These are phyloP conservation scores for Salisapilia sapeloensis DNA, from an alignment of 352 stramenopile species.

Conservation along the genomic window DNA sequence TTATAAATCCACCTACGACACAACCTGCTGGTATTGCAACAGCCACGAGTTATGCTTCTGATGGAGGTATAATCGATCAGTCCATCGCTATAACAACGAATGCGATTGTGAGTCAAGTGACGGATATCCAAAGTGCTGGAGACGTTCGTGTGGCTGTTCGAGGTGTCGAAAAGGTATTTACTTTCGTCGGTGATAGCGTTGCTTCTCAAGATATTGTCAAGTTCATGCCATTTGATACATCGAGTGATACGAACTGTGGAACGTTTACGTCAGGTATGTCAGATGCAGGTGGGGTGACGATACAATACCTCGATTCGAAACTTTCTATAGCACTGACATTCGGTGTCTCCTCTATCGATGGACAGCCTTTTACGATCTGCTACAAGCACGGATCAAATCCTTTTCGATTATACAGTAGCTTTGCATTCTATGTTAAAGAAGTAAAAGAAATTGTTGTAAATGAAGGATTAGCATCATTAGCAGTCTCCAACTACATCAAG, in stretches of 20 bases:
- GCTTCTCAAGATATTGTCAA: constrained; percentile 27
- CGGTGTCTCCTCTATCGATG: constrained; percentile 17
- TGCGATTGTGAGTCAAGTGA: constrained; percentile 17
- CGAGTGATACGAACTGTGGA: constrained; percentile 34
- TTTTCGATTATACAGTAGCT: constrained; percentile 32
- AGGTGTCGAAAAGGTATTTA: constrained; percentile 24
- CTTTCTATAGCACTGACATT: constrained; percentile 16
- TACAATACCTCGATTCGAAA: constrained; percentile 8
- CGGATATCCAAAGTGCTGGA: constrained; percentile 14
- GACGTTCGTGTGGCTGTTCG: constrained; percentile 31
- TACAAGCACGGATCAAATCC: constrained; percentile 59
- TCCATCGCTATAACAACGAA: constrained; percentile 12
- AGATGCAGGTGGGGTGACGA: constrained; percentile 23
- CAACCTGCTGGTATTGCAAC: constrained; percentile 9
- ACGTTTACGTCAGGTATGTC: constrained; percentile 14
- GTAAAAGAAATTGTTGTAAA: constrained; percentile 11
- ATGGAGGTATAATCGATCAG: constrained; percentile 28
- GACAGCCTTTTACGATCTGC: constrained; percentile 25
- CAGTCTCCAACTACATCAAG: constrained; percentile 31
- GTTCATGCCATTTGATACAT: constrained; percentile 38
- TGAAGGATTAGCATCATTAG: constrained; percentile 15
- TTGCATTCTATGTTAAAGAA: constrained; percentile 37
- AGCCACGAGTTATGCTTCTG: constrained; percentile 11
- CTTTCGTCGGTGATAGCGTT: constrained; percentile 22
- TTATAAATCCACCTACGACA: constrained; percentile 26